phyloP scores from a whole-genome alignment of 495 filamentous ascomycete species.

The Pyrenula massariospora region DNA sequence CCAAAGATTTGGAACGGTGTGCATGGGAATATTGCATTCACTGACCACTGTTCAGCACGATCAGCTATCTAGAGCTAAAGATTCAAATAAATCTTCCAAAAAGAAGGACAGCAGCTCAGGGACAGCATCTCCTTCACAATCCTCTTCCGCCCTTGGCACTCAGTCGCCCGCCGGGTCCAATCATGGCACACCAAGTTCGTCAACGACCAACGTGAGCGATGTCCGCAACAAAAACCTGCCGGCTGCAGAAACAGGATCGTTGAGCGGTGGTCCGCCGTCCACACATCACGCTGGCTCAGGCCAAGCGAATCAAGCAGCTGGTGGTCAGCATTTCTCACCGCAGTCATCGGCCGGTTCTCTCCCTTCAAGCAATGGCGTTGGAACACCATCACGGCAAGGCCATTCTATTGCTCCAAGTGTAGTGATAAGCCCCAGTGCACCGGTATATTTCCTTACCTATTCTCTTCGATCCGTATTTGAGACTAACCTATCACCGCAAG shows the following conservation, averaged over 20 bases:
- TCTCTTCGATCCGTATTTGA: background rate
- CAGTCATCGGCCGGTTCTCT: slow-evolving; percentile 22
- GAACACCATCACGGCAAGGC: slow-evolving; percentile 58
- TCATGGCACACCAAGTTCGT: slow-evolving; percentile 68
- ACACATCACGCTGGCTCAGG: slow-evolving; percentile 26
- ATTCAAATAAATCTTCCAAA: slow-evolving; percentile 81
- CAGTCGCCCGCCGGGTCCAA: slow-evolving; percentile 53
- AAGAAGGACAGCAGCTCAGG: slow-evolving; percentile 84
- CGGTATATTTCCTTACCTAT: slow-evolving; percentile 49
- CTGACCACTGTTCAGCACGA: slow-evolving; percentile 44
- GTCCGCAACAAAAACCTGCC: slow-evolving; percentile 70
- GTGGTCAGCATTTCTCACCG: slow-evolving; percentile 17
- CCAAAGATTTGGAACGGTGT: slow-evolving; percentile 6
- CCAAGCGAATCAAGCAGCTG: slow-evolving; percentile 21
- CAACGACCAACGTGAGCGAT: slow-evolving; percentile 77
- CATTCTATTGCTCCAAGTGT: slow-evolving; percentile 71
- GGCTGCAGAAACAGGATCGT: slow-evolving; percentile 49
- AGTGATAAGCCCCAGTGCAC: slow-evolving; percentile 87
- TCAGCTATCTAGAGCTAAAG: slow-evolving; percentile 92
- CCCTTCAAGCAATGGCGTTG: slow-evolving; percentile 44
- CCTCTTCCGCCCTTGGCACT: slow-evolving; percentile 32
- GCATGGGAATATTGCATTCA: slow-evolving; percentile 6
- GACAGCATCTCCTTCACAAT: slow-evolving; percentile 62
- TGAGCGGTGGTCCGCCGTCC: slow-evolving; percentile 17
- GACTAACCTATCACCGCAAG: slow-evolving; percentile 28